A percentile compares a stretch with the other conserved stretches of the same genome.
Conservation (phyloP, 2,329 filamentous ascomycete species). For the Phaeomoniella chlamydospora region DNA sequence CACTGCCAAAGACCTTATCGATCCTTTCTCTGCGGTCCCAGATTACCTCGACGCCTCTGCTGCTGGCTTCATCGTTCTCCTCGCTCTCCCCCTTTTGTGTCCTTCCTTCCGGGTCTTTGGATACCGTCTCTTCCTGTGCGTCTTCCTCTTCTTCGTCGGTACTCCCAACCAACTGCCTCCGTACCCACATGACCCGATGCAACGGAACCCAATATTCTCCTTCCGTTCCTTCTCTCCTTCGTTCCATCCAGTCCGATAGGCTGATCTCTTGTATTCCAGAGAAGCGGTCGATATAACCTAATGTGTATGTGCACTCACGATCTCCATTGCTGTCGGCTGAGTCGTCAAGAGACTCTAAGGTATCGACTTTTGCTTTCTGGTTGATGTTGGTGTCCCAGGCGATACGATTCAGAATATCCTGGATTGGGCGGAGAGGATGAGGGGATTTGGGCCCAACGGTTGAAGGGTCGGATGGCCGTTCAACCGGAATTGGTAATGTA, state of each 20-base stretch:
- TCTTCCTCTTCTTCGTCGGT: neutral
- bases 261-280: neutral
- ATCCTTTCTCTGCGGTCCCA: neutral
- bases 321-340: no score
- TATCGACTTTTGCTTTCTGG: no score
- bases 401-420: neutral
- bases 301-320: neutral
- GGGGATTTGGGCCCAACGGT: neutral
- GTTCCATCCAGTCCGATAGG: neutral
- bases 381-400: neutral
- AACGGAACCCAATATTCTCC: neutral
- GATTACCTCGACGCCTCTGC: no score
- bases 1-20: neutral
- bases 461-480: neutral
- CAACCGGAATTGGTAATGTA: neutral
- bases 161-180: neutral
- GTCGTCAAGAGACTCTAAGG: no score
- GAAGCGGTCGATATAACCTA: neutral
- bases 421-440: neutral
- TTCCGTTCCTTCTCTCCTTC: neutral
- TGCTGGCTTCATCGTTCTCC: no score
- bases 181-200: neutral
- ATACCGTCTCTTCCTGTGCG: neutral
- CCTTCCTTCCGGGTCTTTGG: neutral
- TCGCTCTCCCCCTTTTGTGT: no score